phyloP scores from a whole-genome alignment of 352 stramenopile genomes.

The Phytopythium mirpurense region DNA sequence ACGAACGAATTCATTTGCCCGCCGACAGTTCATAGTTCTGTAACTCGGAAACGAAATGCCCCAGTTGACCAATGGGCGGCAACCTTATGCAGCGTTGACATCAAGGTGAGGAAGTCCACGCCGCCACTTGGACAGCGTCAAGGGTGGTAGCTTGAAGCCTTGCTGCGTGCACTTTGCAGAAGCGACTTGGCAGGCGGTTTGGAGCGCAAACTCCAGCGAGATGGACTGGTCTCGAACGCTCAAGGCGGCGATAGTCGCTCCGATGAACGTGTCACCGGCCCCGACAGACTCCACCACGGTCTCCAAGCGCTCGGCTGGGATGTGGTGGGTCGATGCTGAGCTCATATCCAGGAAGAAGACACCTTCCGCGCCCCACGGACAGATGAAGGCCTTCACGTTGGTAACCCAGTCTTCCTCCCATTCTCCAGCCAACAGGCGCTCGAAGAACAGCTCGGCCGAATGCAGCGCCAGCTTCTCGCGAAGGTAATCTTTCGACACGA shows the following conservation, averaged over 20 bases:
- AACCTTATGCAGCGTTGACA: not conserved
- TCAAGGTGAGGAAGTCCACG: slow-evolving; percentile 7
- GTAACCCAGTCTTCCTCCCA: slow-evolving; percentile 21
- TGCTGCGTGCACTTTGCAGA: slow-evolving; percentile 54
- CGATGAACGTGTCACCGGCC: slow-evolving; percentile 73
- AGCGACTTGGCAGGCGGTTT: slow-evolving; percentile 42
- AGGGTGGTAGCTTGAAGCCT: slow-evolving; percentile 34
- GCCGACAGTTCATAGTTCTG: too few species aligned
- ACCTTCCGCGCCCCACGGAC: slow-evolving; percentile 53
- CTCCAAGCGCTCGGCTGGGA: slow-evolving; percentile 26
- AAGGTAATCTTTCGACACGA: slow-evolving; percentile 75
- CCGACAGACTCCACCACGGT: slow-evolving; percentile 61
- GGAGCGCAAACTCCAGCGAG: slow-evolving; percentile 28
- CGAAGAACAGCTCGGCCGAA: slow-evolving; percentile 41
- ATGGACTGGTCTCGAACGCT: slow-evolving; percentile 8
- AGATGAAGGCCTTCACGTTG: slow-evolving; percentile 47
- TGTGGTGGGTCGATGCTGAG: slow-evolving; percentile 19
- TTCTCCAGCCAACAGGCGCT: slow-evolving; percentile 11
- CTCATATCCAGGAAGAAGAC: slow-evolving; percentile 47
- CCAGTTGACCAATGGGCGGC: too few species aligned
- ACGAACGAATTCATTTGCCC: too few species aligned
- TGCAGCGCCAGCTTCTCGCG: slow-evolving; percentile 40
- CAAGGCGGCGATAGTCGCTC: slow-evolving; percentile 46
- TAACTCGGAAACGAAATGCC: too few species aligned
- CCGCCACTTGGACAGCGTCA: slow-evolving; percentile 18